phyloP scores from a whole-genome alignment of 805 yeast species.

The Schwanniomyces sp. region DNA sequence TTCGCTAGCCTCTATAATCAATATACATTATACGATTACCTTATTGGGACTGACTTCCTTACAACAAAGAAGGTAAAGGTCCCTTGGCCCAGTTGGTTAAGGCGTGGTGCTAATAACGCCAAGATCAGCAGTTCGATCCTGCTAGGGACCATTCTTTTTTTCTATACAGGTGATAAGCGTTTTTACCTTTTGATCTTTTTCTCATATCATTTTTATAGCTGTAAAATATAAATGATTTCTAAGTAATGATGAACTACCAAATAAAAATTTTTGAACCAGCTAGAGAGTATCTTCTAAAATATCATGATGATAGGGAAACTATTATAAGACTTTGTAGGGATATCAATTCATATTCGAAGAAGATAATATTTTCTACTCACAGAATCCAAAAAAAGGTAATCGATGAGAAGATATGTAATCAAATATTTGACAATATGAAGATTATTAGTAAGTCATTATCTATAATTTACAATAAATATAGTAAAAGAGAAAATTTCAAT shows the following conservation, averaged over 20 bases:
- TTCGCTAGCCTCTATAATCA: too few relatives aligned
- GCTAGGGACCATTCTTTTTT: slow-evolving; percentile 66
- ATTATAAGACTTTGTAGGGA: slow-evolving; percentile 37
- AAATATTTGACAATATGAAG: slow-evolving; percentile 11
- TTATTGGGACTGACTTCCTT: too few relatives aligned
- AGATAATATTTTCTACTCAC: slow-evolving; percentile 26
- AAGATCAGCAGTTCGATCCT: slow-evolving; percentile 86
- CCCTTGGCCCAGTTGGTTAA: slow-evolving; percentile 57
- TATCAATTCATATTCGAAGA: slow-evolving; percentile 38
- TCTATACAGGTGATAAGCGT: neutral
- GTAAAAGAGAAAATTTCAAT: slow-evolving; percentile 11
- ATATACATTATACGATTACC: too few relatives aligned
- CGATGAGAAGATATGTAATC: slow-evolving; percentile 4
- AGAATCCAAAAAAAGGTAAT: slow-evolving; percentile 8
- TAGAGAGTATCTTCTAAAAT: slow-evolving; percentile 13
- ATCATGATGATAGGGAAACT: slow-evolving; percentile 32
- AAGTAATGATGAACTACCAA: slow-evolving; percentile 1
- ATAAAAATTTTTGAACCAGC: slow-evolving; percentile 19
- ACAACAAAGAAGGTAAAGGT: too few relatives aligned
- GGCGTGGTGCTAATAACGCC: slow-evolving; percentile 57
- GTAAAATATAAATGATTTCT: neutral
- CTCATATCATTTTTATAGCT: neutral
- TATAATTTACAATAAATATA: slow-evolving; percentile 5
- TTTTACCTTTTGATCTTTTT: neutral
- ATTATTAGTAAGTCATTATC: slow-evolving; percentile 9